Percentiles rank a stretch among this genome's conserved stretches.
Conservation (phyloP, 1,284 basidiomycete genomes). For the Malassezia dermatis region DNA sequence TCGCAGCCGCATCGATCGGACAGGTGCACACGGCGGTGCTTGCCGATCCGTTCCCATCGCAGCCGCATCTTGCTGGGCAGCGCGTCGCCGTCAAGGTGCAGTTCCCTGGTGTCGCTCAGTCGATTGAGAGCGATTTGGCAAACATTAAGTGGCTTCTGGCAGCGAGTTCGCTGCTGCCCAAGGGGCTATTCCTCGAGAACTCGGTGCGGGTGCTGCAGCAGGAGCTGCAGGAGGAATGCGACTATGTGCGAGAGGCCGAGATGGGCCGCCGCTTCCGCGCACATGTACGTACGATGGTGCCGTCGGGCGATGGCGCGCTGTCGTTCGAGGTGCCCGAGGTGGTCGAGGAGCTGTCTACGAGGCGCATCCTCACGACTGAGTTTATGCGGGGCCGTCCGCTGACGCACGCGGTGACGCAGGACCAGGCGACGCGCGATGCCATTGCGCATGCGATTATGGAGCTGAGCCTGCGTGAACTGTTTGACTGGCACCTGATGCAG, state of each 20-base stretch:
- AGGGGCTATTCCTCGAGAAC: constrained; percentile 65
- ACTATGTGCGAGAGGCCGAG: constrained; percentile 77
- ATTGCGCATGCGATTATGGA: constrained; percentile 74
- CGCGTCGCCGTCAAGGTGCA: constrained; percentile 83
- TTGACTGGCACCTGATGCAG: constrained; percentile 86
- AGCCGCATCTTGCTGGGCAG: constrained; percentile 27
- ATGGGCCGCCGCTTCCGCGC: constrained; percentile 59
- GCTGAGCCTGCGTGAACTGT: constrained; percentile 79
- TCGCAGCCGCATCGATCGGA: constrained; percentile 92
- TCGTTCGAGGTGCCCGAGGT: constrained; percentile 76
- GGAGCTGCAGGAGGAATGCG: constrained; percentile 88
- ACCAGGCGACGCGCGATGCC: constrained; percentile 65
- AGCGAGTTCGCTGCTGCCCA: constrained; percentile 69
- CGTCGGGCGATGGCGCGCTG: constrained; percentile 17
- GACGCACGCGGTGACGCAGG: constrained; percentile 56
- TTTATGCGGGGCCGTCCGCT: constrained; percentile 71
- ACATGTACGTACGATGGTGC: constrained; percentile 18
- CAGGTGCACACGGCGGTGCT: constrained; percentile 80
- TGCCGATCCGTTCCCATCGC: constrained; percentile 24
- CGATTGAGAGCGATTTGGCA: constrained; percentile 74
- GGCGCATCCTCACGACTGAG: constrained; percentile 79
- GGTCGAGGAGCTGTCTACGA: constrained; percentile 63
- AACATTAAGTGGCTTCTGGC: constrained; percentile 75
- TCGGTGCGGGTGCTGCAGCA: constrained; percentile 78
- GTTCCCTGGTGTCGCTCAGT: constrained; percentile 79